Base-by-base conservation (phyloP, 192 early-diverging fungal genomes). In the Coemansia sp. region DNA sequence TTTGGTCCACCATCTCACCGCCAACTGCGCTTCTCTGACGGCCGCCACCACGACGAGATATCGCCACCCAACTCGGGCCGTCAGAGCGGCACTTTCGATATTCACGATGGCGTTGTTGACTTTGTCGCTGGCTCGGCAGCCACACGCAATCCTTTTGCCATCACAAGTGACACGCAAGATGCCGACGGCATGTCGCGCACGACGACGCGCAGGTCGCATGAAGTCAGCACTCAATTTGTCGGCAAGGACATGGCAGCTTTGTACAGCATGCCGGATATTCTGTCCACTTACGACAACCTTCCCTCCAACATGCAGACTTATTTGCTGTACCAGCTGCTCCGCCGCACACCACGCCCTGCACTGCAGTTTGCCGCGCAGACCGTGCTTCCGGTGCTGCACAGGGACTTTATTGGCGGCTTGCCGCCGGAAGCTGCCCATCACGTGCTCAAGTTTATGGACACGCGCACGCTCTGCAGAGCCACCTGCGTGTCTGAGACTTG, bases 291-390 rank as follows among this genome's bases (percentile, higher is more conserved):
- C 80, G 92, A 94, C 76, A 74, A 81, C 17, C 73, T 94, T 19
- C 87, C 95, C 1, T 49, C 82, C 1, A 73, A 78, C 25, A 75
- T 93, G 69, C 90, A 97, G 73, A 85, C 89, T 9, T 97, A 94
- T 50, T 73, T 96, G 57, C 83, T 98, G 37, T 88, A 93, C 60
- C 89, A 98, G 57, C 73, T 99, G 15, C 82, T 99, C 33, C 85
- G 89, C 19, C 85, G 92, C 15, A 93, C 86, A 18, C 85, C 90
- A 9, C 84, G 87, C 3, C 78, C 87, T 3, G 87, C 89, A 2
- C 83, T 99, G 53, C 93, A 97, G 75, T 93, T 93, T 78, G 87
- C 94, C n/a, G 87, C 87, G 51, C 85, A 88, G 25, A 74, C 93
- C n/a, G 86, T 99, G 54, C 73, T 92, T 42, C 93, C 97, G 2